These are phyloP conservation scores for Neopestalotiopsis sp. DNA, from an alignment of 2,329 filamentous ascomycete species.

Conservation along the genomic window DNA sequence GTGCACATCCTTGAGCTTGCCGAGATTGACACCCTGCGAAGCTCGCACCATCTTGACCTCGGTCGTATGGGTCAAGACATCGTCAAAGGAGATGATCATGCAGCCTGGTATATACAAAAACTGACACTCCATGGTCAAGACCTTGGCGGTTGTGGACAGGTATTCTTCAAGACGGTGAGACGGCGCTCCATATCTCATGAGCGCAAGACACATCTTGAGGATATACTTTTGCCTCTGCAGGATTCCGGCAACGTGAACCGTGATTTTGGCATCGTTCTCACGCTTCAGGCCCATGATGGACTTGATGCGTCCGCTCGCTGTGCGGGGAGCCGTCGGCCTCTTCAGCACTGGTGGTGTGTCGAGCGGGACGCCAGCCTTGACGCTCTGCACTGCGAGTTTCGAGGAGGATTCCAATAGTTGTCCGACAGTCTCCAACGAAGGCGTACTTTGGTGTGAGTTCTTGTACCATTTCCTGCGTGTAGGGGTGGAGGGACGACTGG, in stretches of 20 bases:
- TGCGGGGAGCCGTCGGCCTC: constrained; percentile 42
- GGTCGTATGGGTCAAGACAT: constrained; percentile 67
- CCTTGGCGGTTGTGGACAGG: constrained; percentile 84
- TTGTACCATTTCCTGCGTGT: constrained; percentile 52
- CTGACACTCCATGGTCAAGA: constrained; percentile 88
- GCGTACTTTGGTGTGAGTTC: constrained; percentile 38
- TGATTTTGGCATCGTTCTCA: constrained; percentile 53
- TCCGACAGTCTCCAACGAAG: constrained; percentile 52
- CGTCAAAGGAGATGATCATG: constrained; percentile 94
- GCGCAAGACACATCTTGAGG: constrained; percentile 79
- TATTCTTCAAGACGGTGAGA: constrained; percentile 93
- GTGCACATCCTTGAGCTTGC: constrained; percentile 66
- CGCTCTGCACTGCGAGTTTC: constrained; percentile 24
- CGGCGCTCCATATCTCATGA: constrained; percentile 91
- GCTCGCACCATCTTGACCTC: constrained; percentile 70
- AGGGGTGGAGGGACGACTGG: constrained; percentile 40
- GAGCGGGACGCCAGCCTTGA: background rate
- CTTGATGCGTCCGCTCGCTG: constrained; percentile 40
- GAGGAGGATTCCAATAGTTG: constrained; percentile 54
- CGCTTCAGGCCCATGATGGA: constrained; percentile 41
- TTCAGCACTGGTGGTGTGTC: constrained; percentile 33
- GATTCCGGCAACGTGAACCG: constrained; percentile 65
- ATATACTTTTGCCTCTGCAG: constrained; percentile 83
- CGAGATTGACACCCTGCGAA: constrained; percentile 63
- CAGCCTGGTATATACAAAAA: constrained; percentile 90